phyloP scores from a whole-genome alignment of 352 stramenopile species.

The Thraustotheca clavata region DNA sequence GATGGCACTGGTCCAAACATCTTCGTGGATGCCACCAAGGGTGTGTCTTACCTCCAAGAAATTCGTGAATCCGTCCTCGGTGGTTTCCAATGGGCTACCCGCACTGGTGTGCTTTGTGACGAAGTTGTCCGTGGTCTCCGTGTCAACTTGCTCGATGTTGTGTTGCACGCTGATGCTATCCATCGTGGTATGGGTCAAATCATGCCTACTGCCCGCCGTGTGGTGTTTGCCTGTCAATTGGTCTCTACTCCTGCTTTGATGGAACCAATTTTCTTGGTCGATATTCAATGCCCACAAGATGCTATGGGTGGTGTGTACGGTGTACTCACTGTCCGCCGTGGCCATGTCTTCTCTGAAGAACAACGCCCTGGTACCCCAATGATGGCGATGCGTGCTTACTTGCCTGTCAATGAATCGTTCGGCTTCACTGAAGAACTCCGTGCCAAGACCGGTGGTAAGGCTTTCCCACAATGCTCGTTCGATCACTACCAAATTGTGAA shows the following conservation, averaged over 20 bases:
- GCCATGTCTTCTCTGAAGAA: constrained; percentile 98
- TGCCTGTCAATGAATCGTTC: constrained; percentile 99
- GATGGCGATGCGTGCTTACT: constrained; percentile 98
- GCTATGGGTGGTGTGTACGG: constrained; percentile 99
- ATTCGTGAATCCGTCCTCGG: constrained; percentile 99
- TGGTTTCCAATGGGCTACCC: constrained; percentile 98
- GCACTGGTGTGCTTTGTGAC: constrained; percentile 97
- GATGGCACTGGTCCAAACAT: constrained; percentile 98
- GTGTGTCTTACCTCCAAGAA: constrained; percentile 99
- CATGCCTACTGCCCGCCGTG: constrained; percentile 97
- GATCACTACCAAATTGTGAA: constrained; percentile 97
- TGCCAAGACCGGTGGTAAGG: constrained; percentile 98
- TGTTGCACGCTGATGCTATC: constrained; percentile 99
- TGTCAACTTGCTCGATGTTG: constrained; percentile 99
- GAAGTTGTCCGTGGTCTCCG: constrained; percentile 95
- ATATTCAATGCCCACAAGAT: constrained; percentile 98
- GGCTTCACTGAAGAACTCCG: constrained; percentile 98
- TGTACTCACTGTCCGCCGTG: constrained; percentile 97
- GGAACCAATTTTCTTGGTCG: constrained; percentile 98
- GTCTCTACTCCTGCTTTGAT: constrained; percentile 92
- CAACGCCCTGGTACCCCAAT: constrained; percentile 96
- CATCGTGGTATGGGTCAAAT: constrained; percentile 99
- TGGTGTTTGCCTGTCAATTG: constrained; percentile 97
- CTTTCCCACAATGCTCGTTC: constrained; percentile 99
- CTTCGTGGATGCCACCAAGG: constrained; percentile 98